A percentile compares a stretch with the other conserved stretches of the same genome.
Evolutionary conservation across 345 rosid genomes (phyloP).

Genomic region (Nephelium lappaceum): DNA sequence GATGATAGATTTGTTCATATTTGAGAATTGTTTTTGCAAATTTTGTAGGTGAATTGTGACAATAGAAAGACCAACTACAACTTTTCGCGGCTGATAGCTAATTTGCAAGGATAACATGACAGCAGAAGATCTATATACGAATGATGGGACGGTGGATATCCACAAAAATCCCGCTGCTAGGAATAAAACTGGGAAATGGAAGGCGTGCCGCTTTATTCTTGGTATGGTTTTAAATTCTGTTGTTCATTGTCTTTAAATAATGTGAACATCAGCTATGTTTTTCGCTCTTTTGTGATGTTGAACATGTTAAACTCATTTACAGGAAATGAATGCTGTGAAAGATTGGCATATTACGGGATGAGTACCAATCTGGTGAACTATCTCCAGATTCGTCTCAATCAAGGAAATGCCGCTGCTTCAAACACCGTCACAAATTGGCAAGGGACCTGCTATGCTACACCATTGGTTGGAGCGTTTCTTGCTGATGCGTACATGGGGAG

Average conservation of each 20-base stretch:
- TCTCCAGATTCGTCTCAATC: conserved; percentile 62
- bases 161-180: conserved; percentile 70
- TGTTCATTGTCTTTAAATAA: not conserved
- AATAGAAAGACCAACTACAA: not conserved
- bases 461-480: conserved; percentile 85
- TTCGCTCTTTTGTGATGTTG: not conserved
- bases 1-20: conserved; percentile 2
- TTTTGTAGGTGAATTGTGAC: conserved; percentile 6
- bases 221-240: conserved; percentile 38
- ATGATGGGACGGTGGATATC: conserved; percentile 78
- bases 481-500: conserved; percentile 96
- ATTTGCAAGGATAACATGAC: conserved; percentile 46
- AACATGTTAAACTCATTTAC: conserved; percentile 1
- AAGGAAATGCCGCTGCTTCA: conserved; percentile 77
- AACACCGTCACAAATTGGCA: conserved; percentile 91
- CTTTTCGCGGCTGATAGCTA: not conserved
- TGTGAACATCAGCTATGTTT: not conserved
- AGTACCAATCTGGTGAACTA: conserved; percentile 90
- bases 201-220: conserved; percentile 87
- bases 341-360: conserved; percentile 99
- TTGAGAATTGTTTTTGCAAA: not conserved
- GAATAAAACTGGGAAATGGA: conserved; percentile 86
- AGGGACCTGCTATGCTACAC: conserved; percentile 89
- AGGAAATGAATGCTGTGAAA: conserved; percentile 92
- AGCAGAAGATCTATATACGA: conserved; percentile 56